Evolutionary conservation across 2,329 filamentous ascomycete genomes (phyloP), one percentile per base, ranked within the genome.

Genomic region (Paraphaeosphaeria minitans): DNA sequence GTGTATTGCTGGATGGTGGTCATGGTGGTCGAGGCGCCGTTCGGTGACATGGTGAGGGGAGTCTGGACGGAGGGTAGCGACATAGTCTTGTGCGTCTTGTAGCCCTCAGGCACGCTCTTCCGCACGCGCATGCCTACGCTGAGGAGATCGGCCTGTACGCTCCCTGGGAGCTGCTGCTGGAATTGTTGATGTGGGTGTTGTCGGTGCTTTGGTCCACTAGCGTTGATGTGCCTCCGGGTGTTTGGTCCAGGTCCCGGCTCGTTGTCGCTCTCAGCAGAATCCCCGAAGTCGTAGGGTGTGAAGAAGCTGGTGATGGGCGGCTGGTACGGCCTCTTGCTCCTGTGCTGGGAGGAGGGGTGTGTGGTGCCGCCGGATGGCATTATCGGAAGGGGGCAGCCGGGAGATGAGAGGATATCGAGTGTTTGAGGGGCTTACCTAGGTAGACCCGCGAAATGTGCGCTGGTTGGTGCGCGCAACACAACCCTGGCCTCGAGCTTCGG

Each of bases 71-170:
- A 64, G 1, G 70, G 65, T 9, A 74, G 51, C 21, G 60, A 50
- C 14, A 58, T 53, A 42, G 66, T 77, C 63, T 70, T 80, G 76
- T 85, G 85, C 1, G 91, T 96, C 81, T 96, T 96, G 84, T 97
- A 97, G 59, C 94, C 94, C 75, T 97, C 93, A 0, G 92, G 90
- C 8, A 98, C 90, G 12, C 91, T 91, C 80, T 98, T 98, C 73
- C 94, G 90, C 52, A 98, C 85, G 24, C 94, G 89, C 93, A 97
- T 97, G 69, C 94, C 94, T 64, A 98, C 94, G 69, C 85, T 91
- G 43, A 97, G 83, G n/a, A 98, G 87, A 62, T 90, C 90, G 37
- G 93, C 84, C 77, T 97, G 92, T 33, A 96, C 83, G 8, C 82
- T 82, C 24, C 83, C 77, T 1, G 91, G 87, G 14, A 93, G 81